Conservation (phyloP, 352 stramenopile genomes). For the Elongisporangium anandrum region DNA sequence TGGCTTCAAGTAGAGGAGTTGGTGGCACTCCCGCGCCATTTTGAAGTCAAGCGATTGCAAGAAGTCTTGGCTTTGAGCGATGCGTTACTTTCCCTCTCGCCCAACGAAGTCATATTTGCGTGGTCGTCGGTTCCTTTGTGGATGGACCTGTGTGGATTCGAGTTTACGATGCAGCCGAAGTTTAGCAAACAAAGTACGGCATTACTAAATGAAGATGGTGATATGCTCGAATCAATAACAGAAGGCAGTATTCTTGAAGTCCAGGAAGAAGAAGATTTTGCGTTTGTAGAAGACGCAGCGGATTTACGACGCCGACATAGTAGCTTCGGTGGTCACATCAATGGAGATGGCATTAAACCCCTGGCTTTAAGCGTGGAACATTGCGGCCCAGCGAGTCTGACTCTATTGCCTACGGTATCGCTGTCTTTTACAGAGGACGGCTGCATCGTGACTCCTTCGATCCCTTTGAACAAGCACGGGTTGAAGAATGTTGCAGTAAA, state of each 20-base stretch:
- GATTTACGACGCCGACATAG: conserved; percentile 55
- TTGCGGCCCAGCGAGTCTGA: conserved; percentile 40
- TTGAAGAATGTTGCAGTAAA: conserved; percentile 69
- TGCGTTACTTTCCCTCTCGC: conserved; percentile 27
- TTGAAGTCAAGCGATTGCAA: conserved; percentile 60
- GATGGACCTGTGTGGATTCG: conserved; percentile 63
- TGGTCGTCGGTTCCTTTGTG: conserved; percentile 62
- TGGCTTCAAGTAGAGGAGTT: conserved; percentile 77
- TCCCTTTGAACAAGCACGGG: conserved; percentile 55
- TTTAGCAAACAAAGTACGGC: not conserved
- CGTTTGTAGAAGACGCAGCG: conserved; percentile 71
- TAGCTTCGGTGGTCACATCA: conserved; percentile 37
- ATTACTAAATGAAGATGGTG: not conserved
- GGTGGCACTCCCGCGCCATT: conserved; percentile 64
- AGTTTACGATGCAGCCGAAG: conserved; percentile 33
- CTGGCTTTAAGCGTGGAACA: conserved; percentile 42
- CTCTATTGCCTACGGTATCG: conserved; percentile 50
- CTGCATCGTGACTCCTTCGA: conserved; percentile 56
- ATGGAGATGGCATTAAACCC: conserved; percentile 31
- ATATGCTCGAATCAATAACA: not conserved
- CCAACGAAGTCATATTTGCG: conserved; percentile 22
- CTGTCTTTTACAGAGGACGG: conserved; percentile 30
- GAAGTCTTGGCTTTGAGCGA: conserved; percentile 73
- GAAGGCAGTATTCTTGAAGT: conserved; percentile 2
- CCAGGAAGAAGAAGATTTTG: conserved; percentile 67